These are phyloP conservation scores for Fagopyrum homotropicum DNA, from an alignment of 148 eudicot species.

Conservation along the genomic window DNA sequence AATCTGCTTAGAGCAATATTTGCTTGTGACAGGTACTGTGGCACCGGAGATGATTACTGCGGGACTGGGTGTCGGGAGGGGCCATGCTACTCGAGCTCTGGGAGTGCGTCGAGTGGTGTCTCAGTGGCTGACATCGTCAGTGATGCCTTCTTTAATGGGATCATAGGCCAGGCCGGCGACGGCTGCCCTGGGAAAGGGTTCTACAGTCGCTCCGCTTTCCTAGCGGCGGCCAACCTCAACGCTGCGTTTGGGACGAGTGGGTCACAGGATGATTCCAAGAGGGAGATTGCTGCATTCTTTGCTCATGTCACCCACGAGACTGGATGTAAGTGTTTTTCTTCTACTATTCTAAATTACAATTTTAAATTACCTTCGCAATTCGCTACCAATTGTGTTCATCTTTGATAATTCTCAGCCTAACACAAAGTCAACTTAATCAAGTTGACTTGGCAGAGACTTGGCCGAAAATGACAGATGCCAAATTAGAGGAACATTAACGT, in stretches of 20 bases:
- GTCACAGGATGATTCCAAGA: slow-evolving; percentile 35
- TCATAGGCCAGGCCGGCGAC: slow-evolving; percentile 24
- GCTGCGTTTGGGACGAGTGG: slow-evolving; percentile 43
- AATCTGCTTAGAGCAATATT: no score
- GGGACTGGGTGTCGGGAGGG: not conserved
- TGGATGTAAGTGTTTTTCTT: slow-evolving; percentile 31
- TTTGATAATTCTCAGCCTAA: no score
- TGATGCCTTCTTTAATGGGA: slow-evolving; percentile 41
- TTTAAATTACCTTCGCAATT: no score
- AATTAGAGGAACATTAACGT: no score
- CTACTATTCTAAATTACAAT: no score
- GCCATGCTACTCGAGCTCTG: not conserved
- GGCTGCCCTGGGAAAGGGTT: slow-evolving; percentile 50
- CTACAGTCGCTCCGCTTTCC: slow-evolving; percentile 38
- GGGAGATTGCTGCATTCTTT: slow-evolving; percentile 66
- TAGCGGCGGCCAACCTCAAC: slow-evolving; percentile 27
- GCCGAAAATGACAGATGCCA: no score
- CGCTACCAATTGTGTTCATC: no score
- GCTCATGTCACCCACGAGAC: slow-evolving; percentile 74
- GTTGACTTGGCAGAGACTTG: no score
- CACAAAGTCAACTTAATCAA: no score
- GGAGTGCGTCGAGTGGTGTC: not conserved
- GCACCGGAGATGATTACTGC: not conserved
- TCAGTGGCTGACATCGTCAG: slow-evolving; percentile 35
- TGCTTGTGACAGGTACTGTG: not conserved